Percentiles rank a stretch among this genome's conserved stretches.
These are phyloP conservation scores for Mycena galopus DNA, from an alignment of 768 basidiomycete species.

Conservation along the genomic window DNA sequence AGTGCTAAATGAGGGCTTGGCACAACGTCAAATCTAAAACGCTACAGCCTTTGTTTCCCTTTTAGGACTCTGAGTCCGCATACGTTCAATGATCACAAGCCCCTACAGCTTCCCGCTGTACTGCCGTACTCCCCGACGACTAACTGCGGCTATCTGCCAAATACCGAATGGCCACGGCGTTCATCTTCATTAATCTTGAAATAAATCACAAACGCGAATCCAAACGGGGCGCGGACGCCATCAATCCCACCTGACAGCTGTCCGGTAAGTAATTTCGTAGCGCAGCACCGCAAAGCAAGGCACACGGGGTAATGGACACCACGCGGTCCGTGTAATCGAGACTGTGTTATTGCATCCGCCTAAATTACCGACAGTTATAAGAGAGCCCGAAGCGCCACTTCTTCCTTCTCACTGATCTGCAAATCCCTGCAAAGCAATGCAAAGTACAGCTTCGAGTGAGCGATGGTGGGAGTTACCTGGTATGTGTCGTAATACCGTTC, in stretches of 20 bases:
- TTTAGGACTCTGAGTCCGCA: too few species aligned
- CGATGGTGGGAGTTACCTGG: slow-evolving; percentile 8
- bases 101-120: too few species aligned
- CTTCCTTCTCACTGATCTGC: neutral
- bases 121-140: too few species aligned
- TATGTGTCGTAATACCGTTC: neutral
- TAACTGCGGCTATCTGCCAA: too few species aligned
- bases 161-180: too few species aligned
- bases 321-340: neutral
- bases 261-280: neutral
- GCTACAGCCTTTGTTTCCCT: too few species aligned
- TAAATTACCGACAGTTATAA: neutral
- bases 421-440: too few species aligned
- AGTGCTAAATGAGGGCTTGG: too few species aligned
- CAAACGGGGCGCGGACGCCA: neutral
- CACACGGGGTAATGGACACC: neutral
- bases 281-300: neutral
- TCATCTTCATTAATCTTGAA: neutral
- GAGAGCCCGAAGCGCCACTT: neutral
- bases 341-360: slow-evolving; percentile 9
- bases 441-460: neutral
- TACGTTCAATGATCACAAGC: too few species aligned
- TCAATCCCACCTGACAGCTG: slow-evolving; percentile 13
- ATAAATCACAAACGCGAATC: neutral
- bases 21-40: too few species aligned